Evolutionary conservation across 805 yeast species (phyloP).

Genomic region (Wickerhamomyces chaumierensis): DNA sequence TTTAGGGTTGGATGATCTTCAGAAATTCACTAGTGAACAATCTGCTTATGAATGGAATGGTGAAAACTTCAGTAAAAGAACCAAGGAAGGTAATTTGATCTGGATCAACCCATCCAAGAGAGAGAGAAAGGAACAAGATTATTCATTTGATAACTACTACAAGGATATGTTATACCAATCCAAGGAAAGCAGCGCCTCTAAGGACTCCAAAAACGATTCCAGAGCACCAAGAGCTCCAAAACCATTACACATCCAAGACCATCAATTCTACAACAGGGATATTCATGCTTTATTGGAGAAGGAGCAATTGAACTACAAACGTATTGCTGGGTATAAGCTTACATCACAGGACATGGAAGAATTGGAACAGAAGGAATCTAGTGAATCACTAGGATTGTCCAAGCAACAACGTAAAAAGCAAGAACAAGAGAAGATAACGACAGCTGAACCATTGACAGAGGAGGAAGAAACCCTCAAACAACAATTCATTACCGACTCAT

Average conservation of each 20-base stretch:
- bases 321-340: conserved; percentile 45
- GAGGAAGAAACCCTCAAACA: conserved; percentile 50
- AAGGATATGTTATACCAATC: conserved; percentile 45
- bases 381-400: conserved; percentile 4
- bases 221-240: conserved; percentile 52
- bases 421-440: conserved; percentile 45
- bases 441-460: conserved; percentile 46
- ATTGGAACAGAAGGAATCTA: conserved; percentile 22
- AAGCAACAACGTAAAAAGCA: conserved; percentile 12
- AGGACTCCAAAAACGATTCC: conserved; percentile 25
- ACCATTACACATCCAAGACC: conserved; percentile 52
- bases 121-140: conserved; percentile 69
- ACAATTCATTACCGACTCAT: conserved; percentile 41
- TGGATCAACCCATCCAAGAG: conserved; percentile 73
- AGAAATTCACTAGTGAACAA: conserved; percentile 78
- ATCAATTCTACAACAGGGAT: conserved; percentile 56
- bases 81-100: conserved; percentile 28
- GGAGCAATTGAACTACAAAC: conserved; percentile 56
- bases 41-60: conserved; percentile 98
- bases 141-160: conserved; percentile 66
- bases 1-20: conserved; percentile 86
- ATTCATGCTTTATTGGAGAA: conserved; percentile 42
- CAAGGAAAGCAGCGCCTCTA: conserved; percentile 10
- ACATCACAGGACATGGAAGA: conserved; percentile 52
- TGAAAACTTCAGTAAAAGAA: conserved; percentile 39